These are phyloP conservation scores for Warburgia ugandensis DNA, from an alignment of 164 flowering plant species.

Conservation along the genomic window DNA sequence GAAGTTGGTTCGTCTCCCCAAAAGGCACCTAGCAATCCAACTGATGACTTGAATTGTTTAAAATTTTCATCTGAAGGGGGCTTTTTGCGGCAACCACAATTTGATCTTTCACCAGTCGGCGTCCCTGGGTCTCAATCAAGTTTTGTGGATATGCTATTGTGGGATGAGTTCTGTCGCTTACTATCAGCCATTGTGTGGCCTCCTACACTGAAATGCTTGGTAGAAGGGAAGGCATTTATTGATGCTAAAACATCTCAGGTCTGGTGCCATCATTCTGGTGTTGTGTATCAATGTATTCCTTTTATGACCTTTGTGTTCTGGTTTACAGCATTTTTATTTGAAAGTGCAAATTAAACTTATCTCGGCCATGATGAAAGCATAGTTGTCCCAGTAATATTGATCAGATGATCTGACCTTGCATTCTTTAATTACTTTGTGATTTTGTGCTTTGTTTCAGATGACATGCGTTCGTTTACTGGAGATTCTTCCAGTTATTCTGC, in stretches of 20 bases:
- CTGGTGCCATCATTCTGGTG: slow-evolving; percentile 1
- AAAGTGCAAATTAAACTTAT: background rate
- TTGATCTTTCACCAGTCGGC: slow-evolving; percentile 23
- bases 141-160: slow-evolving; percentile 21
- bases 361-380: no score
- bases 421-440: no score
- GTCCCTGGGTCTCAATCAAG: slow-evolving; percentile 9
- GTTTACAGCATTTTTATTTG: background rate
- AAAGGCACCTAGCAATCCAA: slow-evolving; percentile 15
- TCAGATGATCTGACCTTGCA: background rate
- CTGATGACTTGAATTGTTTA: slow-evolving; percentile 16
- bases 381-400: no score
- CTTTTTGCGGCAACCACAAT: slow-evolving; percentile 57
- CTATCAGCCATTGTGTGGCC: slow-evolving; percentile 64
- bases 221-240: slow-evolving; percentile 61
- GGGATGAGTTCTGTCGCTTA: slow-evolving; percentile 42
- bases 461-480: slow-evolving; percentile 86
- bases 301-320: background rate
- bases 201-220: slow-evolving; percentile 49
- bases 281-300: background rate
- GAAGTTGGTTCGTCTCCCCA: slow-evolving; percentile 37
- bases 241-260: slow-evolving; percentile 70
- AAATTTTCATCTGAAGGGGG: slow-evolving; percentile 68
- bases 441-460: slow-evolving; percentile 54
- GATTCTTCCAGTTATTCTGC: slow-evolving; percentile 59